Evolutionary conservation across 495 filamentous ascomycete genomes (phyloP).

Genomic region (Aspergillus cristatus): DNA sequence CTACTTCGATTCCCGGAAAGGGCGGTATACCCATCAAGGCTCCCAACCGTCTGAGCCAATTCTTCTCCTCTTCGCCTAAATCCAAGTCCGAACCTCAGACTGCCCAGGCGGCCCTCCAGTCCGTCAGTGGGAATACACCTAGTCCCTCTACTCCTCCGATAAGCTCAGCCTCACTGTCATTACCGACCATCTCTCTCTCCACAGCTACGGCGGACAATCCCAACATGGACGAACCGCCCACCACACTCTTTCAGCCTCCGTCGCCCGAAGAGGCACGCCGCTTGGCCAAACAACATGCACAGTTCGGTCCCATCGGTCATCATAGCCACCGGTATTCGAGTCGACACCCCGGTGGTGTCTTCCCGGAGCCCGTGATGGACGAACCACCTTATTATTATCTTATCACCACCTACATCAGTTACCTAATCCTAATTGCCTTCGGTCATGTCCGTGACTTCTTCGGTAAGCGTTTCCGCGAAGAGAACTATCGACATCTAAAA

Average conservation of each 20-base stretch:
- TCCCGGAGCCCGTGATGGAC: constrained; percentile 80
- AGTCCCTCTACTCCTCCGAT: constrained; percentile 49
- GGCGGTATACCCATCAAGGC: constrained; percentile 51
- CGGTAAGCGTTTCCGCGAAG: constrained; percentile 83
- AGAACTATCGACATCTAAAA: constrained; percentile 75
- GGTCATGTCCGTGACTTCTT: constrained; percentile 97
- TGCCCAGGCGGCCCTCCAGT: constrained; percentile 50
- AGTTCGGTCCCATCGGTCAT: constrained; percentile 82
- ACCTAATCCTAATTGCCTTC: constrained; percentile 89
- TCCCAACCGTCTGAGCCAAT: constrained; percentile 49
- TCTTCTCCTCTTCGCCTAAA: constrained; percentile 53
- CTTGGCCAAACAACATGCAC: constrained; percentile 70
- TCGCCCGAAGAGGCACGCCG: constrained; percentile 74
- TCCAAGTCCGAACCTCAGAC: constrained; percentile 37
- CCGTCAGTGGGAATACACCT: constrained; percentile 44
- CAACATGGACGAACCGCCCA: constrained; percentile 61
- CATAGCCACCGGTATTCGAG: constrained; percentile 79
- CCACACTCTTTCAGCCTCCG: constrained; percentile 83
- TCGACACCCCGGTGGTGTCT: constrained; percentile 64
- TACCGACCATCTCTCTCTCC: constrained; percentile 89
- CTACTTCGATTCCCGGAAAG: constrained; percentile 41
- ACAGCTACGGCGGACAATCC: constrained; percentile 75
- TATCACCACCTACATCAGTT: constrained; percentile 94
- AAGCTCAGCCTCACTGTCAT: constrained; percentile 61
- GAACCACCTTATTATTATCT: constrained; percentile 96